phyloP scores from a whole-genome alignment of 805 yeast species.

The Candida silvatica region DNA sequence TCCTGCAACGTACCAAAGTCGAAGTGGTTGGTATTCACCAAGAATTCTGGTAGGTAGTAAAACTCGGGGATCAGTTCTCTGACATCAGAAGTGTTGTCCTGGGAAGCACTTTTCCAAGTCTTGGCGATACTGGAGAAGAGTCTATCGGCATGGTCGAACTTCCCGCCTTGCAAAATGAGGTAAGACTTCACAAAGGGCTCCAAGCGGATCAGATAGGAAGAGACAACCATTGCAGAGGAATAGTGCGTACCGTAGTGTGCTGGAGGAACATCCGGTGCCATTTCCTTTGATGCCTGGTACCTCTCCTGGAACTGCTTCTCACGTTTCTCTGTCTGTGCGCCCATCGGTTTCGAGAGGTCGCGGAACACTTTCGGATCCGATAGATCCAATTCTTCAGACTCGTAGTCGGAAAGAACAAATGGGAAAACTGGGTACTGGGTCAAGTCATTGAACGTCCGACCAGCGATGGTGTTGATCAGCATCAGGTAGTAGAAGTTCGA shows the following conservation, averaged over 20 bases:
- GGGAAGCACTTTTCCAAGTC: slow-evolving; percentile 75
- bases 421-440: slow-evolving; percentile 92
- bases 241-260: slow-evolving; percentile 93
- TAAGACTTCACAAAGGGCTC: slow-evolving; percentile 79
- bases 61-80: slow-evolving; percentile 85
- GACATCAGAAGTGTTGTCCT: slow-evolving; percentile 79
- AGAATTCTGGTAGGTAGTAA: slow-evolving; percentile 72
- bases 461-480: slow-evolving; percentile 76
- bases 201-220: slow-evolving; percentile 68
- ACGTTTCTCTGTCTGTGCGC: slow-evolving; percentile 63
- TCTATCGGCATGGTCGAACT: slow-evolving; percentile 83
- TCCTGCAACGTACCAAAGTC: slow-evolving; percentile 66
- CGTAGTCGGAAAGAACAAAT: slow-evolving; percentile 81
- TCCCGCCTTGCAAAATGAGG: slow-evolving; percentile 74
- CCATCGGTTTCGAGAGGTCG: slow-evolving; percentile 85
- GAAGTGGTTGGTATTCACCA: slow-evolving; percentile 54
- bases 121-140: slow-evolving; percentile 65
- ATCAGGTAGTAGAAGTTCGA: slow-evolving; percentile 79
- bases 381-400: slow-evolving; percentile 62
- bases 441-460: slow-evolving; percentile 79
- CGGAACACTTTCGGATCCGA: slow-evolving; percentile 53
- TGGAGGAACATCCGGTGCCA: slow-evolving; percentile 50
- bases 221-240: slow-evolving; percentile 89
- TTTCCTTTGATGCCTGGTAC: slow-evolving; percentile 57
- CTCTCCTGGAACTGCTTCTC: slow-evolving; percentile 60